phyloP scores from a whole-genome alignment of 2,329 filamentous ascomycete species.

The Aspergillus phoenicis region DNA sequence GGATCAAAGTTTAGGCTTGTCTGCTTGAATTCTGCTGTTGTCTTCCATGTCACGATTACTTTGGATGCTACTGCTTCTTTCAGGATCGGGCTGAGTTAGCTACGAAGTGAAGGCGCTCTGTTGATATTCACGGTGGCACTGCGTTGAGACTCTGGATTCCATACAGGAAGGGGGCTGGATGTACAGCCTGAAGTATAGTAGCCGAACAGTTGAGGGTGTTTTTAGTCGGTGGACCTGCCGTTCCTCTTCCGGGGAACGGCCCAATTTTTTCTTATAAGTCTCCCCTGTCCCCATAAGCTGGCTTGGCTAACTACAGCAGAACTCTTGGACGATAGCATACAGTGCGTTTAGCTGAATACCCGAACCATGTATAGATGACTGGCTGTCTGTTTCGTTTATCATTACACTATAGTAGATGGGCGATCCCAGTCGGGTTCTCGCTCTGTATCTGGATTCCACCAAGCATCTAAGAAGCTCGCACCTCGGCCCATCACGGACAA shows the following conservation, averaged over 20 bases:
- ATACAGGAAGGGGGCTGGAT: background rate
- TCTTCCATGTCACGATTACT: background rate
- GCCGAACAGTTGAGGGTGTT: slow-evolving; percentile 4
- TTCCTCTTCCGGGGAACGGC: slow-evolving; percentile 12
- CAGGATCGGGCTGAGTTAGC: slow-evolving; percentile 17
- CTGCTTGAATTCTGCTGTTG: slow-evolving; percentile 11
- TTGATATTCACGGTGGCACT: slow-evolving; percentile 16
- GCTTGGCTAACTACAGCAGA: slow-evolving; percentile 15
- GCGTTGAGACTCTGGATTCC: background rate
- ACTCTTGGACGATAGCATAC: background rate
- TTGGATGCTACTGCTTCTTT: slow-evolving; percentile 9
- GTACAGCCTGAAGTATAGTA: background rate
- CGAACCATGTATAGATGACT: background rate
- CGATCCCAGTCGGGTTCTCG: background rate
- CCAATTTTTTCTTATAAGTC: slow-evolving; percentile 19
- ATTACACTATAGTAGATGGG: background rate
- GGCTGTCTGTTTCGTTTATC: background rate
- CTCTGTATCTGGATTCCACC: background rate
- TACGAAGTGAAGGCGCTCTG: slow-evolving; percentile 20
- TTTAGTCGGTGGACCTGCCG: slow-evolving; percentile 14
- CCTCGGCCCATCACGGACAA: background rate
- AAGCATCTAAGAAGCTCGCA: background rate
- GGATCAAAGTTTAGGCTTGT: slow-evolving; percentile 21
- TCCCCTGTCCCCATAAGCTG: background rate
- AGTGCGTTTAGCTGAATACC: background rate